Evolutionary conservation across 2,329 filamentous ascomycete species (phyloP).

Genomic region (Colletotrichum plurivorum): DNA sequence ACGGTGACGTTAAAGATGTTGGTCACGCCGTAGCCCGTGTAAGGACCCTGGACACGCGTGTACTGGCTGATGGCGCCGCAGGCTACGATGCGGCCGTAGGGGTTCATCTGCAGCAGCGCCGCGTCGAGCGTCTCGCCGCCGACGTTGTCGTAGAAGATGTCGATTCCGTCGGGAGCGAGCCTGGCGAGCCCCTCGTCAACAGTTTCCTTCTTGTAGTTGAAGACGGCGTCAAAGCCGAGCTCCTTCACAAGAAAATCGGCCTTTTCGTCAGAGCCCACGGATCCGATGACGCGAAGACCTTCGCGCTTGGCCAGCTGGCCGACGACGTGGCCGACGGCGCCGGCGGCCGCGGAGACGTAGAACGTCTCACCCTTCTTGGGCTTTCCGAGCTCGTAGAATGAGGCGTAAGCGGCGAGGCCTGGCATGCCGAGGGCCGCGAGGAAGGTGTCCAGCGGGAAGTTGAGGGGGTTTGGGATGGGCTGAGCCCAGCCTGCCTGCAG

Average conservation of each 20-base stretch:
- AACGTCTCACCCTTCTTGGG: conserved; percentile 80
- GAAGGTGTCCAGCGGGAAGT: conserved; percentile 71
- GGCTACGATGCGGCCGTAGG: conserved; percentile 74
- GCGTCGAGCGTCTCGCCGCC: conserved; percentile 67
- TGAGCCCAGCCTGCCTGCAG: conserved; percentile 52
- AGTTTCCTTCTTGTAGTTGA: conserved; percentile 91
- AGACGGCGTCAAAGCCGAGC: conserved; percentile 72
- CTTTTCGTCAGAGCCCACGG: conserved; percentile 85
- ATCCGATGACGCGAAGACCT: conserved; percentile 84
- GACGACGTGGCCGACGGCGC: conserved; percentile 86
- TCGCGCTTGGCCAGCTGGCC: conserved; percentile 88
- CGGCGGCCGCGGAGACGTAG: conserved; percentile 84
- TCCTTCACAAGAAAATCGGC: conserved; percentile 73
- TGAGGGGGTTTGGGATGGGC: conserved; percentile 78
- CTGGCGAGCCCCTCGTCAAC: conserved; percentile 76
- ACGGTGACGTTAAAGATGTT: conserved; percentile 74
- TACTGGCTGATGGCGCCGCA: conserved; percentile 84
- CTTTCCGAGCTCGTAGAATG: conserved; percentile 74
- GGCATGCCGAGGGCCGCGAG: conserved; percentile 76
- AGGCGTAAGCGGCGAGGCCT: conserved; percentile 79
- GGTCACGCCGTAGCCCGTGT: conserved; percentile 70
- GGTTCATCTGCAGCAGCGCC: conserved; percentile 64
- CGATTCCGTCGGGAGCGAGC: conserved; percentile 82
- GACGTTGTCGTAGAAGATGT: conserved; percentile 74
- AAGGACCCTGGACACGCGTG: conserved; percentile 69